Base-by-base conservation (phyloP, 306 rosid species). In the Vigna unguiculata region DNA sequence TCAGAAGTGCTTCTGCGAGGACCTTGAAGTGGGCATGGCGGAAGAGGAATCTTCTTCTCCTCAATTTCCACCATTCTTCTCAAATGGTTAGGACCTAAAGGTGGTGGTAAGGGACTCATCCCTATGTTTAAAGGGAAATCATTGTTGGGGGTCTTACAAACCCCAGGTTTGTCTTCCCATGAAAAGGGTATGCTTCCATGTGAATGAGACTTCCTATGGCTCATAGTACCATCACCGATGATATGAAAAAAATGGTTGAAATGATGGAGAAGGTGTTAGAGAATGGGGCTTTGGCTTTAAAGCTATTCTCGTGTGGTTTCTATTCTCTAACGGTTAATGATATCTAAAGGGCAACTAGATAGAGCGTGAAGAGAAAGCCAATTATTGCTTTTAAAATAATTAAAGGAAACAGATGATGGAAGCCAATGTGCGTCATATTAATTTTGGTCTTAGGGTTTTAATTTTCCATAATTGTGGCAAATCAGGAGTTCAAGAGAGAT, bases 111-210 rank as follows among this genome's bases (percentile, higher is more conserved):
- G n/a, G n/a, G n/a, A n/a, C n/a, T n/a, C n/a, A n/a, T n/a, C n/a
- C n/a, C n/a, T n/a, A n/a, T n/a, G n/a, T n/a, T n/a, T n/a, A n/a
- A n/a, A n/a, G n/a, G n/a, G 78, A n/a, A 65, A 11, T 72, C 86
- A 40, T 68, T 63, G 63, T 77, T 69, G 3, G 69, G 60, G 46
- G 78, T 83, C 87, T 93, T 90, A 65, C 90, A 90, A 69, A 93
- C 75, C 13, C 97, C 96, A 0, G 96, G 97, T 51, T 82, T 85
- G 82, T 86, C 93, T 75, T 93, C 97, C 97, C 96, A 93, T 2
- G 96, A 85, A 59, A 93, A 93, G 76, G 96, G 97, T 86, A 93
- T 81, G 93, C 90, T 93, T 82, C 97, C 93, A 38, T 86, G 86
- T 6, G 97, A 93, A 81, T 83, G 81, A 81, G 85, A 81, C 73